These are phyloP conservation scores for Boletus subcaerulescens DNA, from an alignment of 768 basidiomycete genomes.

Conservation along the genomic window DNA sequence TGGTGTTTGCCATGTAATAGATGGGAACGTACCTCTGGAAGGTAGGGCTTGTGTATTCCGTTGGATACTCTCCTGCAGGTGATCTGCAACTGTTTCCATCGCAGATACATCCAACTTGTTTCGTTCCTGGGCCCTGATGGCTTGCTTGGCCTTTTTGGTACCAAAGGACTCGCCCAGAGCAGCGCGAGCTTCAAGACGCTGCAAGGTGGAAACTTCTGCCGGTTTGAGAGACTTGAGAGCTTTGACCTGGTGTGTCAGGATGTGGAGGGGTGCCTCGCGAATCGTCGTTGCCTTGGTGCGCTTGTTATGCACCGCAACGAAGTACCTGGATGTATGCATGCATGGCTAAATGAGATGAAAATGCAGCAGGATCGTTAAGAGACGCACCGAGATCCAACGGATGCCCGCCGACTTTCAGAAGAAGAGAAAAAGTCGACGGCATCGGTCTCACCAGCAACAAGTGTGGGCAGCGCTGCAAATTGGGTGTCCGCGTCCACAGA, in stretches of 20 bases:
- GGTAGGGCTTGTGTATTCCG: constrained; percentile 67
- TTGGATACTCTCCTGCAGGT: constrained; percentile 82
- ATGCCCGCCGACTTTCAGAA: constrained; percentile 47
- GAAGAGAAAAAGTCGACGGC: constrained; percentile 78
- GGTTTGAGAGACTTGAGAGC: constrained; percentile 66
- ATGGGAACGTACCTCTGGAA: constrained; percentile 54
- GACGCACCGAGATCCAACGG: constrained; percentile 67
- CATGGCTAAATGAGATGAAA: neutral
- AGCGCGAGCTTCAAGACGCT: constrained; percentile 61
- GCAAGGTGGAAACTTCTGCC: constrained; percentile 47
- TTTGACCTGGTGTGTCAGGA: constrained; percentile 79
- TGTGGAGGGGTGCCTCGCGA: constrained; percentile 62
- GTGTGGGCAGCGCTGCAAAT: constrained; percentile 31
- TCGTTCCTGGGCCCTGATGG: constrained; percentile 80
- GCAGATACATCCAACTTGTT: constrained; percentile 87
- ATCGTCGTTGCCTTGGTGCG: constrained; percentile 67
- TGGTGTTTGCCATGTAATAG: neutral
- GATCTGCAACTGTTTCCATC: constrained; percentile 79
- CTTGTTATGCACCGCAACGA: constrained; percentile 80
- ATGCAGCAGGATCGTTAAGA: neutral
- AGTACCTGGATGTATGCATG: constrained; percentile 51
- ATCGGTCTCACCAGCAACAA: constrained; percentile 82
- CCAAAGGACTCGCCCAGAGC: constrained; percentile 92
- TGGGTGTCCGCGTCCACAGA: constrained; percentile 24
- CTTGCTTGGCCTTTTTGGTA: constrained; percentile 88